phyloP scores from a whole-genome alignment of 305 asterid genomes.

The Ajuga reptans region DNA sequence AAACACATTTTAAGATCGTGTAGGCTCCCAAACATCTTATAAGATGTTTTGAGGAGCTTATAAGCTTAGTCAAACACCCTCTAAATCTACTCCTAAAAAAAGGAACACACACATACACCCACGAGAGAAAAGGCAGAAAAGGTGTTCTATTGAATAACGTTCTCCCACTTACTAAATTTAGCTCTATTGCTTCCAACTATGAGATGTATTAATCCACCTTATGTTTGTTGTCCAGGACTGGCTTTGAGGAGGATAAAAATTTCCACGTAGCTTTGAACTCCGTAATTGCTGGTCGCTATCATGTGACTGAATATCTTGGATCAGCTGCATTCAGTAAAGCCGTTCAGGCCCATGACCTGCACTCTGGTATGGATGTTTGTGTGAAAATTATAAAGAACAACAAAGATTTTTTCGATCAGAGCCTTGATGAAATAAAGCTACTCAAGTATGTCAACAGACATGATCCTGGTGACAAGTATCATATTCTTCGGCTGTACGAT shows the following conservation, averaged over 20 bases:
- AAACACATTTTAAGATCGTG: too few species aligned
- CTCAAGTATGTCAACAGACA: conserved; percentile 90
- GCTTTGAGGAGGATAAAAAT: conserved; percentile 94
- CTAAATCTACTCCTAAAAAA: neutral
- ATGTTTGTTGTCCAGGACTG: conserved; percentile 53
- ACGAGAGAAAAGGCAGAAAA: neutral
- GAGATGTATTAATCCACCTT: conserved; percentile 18
- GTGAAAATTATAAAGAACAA: conserved; percentile 89
- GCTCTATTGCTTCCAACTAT: neutral
- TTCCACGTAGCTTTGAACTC: conserved; percentile 82
- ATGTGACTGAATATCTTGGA: conserved; percentile 96
- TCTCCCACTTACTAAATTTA: neutral
- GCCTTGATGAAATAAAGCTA: conserved; percentile 94
- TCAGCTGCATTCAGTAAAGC: conserved; percentile 99
- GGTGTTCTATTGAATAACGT: neutral
- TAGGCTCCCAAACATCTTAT: too few species aligned
- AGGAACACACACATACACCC: neutral
- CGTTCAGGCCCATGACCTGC: conserved; percentile 96
- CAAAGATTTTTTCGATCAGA: conserved; percentile 91
- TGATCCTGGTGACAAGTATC: conserved; percentile 93
- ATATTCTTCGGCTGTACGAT: conserved; percentile 80
- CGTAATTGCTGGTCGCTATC: conserved; percentile 90
- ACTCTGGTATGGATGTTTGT: conserved; percentile 91
- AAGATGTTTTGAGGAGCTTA: too few species aligned
- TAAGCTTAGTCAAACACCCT: too few species aligned